Conservation (phyloP, 441 rosid genomes). For the Daphne laureola region DNA sequence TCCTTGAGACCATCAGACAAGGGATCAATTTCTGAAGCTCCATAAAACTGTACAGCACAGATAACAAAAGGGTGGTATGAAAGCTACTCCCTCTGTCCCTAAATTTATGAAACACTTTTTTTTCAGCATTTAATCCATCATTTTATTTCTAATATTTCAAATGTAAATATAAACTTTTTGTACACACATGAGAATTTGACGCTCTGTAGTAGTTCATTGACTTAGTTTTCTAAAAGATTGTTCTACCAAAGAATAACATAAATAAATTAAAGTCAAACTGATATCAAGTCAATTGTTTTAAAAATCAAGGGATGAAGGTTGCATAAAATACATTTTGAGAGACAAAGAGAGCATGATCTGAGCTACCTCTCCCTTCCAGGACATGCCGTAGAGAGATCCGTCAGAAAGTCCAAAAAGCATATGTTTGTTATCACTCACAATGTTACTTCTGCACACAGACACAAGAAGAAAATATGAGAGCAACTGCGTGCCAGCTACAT, state of each 20-base stretch:
- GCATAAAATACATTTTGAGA: too few species aligned
- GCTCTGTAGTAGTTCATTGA: too few species aligned
- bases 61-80: constrained; percentile 3
- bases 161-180: too few species aligned
- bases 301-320: too few species aligned
- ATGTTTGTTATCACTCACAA: constrained; percentile 73
- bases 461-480: constrained; percentile 5
- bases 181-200: too few species aligned
- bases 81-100: neutral
- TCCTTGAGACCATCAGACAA: constrained; percentile 24
- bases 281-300: too few species aligned
- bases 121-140: too few species aligned
- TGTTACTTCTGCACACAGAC: constrained; percentile 66
- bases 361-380: constrained; percentile 99
- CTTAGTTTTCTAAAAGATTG: too few species aligned
- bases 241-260: too few species aligned
- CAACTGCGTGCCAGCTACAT: too few species aligned
- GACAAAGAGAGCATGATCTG: constrained; percentile 3
- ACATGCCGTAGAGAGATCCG: constrained; percentile 75
- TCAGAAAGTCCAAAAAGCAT: constrained; percentile 84
- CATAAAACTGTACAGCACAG: constrained; percentile 55
- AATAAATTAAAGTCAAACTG: too few species aligned
- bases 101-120: constrained; percentile 1
- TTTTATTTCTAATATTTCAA: too few species aligned
- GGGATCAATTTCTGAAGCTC: constrained; percentile 59